A percentile compares a stretch with the other conserved stretches of the same genome.
phyloP scores from a whole-genome alignment of 2,329 filamentous ascomycete genomes.

The Gaeumannomyces tritici region DNA sequence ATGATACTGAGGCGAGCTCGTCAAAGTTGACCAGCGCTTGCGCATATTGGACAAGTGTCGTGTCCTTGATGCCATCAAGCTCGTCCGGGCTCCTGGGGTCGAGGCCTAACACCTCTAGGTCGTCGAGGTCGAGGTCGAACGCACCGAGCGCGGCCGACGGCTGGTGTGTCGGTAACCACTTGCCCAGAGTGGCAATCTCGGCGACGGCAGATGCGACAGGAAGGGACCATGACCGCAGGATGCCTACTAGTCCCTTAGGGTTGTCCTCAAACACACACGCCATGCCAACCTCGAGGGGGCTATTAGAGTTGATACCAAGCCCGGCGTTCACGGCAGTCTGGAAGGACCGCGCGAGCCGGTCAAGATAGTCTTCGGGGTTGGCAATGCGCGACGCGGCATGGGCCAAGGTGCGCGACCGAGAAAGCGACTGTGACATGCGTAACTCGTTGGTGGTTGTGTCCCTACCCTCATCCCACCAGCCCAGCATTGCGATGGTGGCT shows the following conservation, averaged over 20 bases:
- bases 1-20: slow-evolving; percentile 27
- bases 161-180: slow-evolving; percentile 63
- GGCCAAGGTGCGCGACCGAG: slow-evolving; percentile 27
- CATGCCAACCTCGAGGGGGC: slow-evolving; percentile 69
- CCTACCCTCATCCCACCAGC: slow-evolving; percentile 87
- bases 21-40: slow-evolving; percentile 51
- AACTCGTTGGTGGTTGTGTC: slow-evolving; percentile 22
- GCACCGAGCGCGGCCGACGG: slow-evolving; percentile 44
- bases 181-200: slow-evolving; percentile 73
- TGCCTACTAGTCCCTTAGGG: slow-evolving; percentile 61
- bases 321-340: slow-evolving; percentile 58
- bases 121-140: slow-evolving; percentile 64
- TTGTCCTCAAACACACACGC: slow-evolving; percentile 79
- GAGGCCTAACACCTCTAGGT: slow-evolving; percentile 73
- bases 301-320: slow-evolving; percentile 67
- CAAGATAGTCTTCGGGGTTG: slow-evolving; percentile 60
- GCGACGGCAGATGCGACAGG: slow-evolving; percentile 68
- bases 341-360: slow-evolving; percentile 63
- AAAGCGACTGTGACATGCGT: slow-evolving; percentile 15
- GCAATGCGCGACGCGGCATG: slow-evolving; percentile 27
- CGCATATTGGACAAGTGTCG: slow-evolving; percentile 69
- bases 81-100: slow-evolving; percentile 48
- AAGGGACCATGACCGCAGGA: slow-evolving; percentile 73
- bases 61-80: slow-evolving; percentile 63
- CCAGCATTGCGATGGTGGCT: slow-evolving; percentile 70